These are phyloP conservation scores for Paraphaeosphaeria sporulosa DNA, from an alignment of 2,329 filamentous ascomycete species.

Conservation along the genomic window DNA sequence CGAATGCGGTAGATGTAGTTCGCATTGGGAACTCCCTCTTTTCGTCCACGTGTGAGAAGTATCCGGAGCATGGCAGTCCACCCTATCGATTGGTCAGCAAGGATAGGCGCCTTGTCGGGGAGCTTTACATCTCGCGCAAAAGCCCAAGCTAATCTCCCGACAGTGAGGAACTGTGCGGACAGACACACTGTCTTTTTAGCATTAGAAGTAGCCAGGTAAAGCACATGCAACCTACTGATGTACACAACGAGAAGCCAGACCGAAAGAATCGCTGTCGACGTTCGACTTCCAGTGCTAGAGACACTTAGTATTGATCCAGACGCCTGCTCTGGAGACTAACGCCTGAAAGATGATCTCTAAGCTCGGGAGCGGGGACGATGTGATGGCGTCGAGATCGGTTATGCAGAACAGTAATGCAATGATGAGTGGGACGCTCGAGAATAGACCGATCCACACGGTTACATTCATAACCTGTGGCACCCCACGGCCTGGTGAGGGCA, in stretches of 20 bases:
- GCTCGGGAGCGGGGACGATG: neutral
- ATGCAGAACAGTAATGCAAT: neutral
- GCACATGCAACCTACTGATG: neutral
- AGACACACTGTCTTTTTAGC: neutral
- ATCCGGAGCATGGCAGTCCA: constrained; percentile 10
- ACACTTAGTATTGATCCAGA: neutral
- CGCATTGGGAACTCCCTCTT: constrained; percentile 2
- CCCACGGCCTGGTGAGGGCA: neutral
- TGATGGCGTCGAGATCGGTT: neutral
- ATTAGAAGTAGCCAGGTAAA: too few relatives aligned
- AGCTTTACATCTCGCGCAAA: constrained; percentile 8
- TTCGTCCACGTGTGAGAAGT: constrained; percentile 11
- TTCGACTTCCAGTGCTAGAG: neutral
- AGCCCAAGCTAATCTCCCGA: constrained; percentile 12
- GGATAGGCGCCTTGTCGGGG: too few relatives aligned
- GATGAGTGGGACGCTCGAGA: neutral
- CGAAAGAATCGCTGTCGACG: neutral
- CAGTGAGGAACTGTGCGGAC: constrained; percentile 1
- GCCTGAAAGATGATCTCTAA: constrained; percentile 2
- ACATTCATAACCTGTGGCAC: constrained; percentile 2
- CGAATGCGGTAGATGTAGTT: neutral
- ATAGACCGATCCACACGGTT: neutral
- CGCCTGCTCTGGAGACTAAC: neutral
- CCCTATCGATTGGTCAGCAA: neutral
- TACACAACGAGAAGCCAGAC: constrained; percentile 2